Evolutionary conservation across 768 basidiomycete species (phyloP).

Genomic region (Suillus placidus): DNA sequence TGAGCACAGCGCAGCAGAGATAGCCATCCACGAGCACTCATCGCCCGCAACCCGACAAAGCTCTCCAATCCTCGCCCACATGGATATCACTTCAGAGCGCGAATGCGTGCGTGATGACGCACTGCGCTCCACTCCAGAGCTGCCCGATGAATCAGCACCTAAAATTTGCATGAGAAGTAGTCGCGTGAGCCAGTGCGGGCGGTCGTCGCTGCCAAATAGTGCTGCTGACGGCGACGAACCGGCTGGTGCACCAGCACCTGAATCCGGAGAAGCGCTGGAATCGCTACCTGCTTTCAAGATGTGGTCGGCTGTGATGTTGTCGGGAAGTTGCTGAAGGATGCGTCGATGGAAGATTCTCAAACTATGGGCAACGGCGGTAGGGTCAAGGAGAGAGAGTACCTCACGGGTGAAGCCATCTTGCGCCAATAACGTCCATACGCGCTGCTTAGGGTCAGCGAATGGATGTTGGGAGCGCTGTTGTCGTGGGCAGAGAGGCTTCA

Average conservation of each 20-base stretch:
- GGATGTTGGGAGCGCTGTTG: slow-evolving; percentile 27
- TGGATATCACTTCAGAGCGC: slow-evolving; percentile 70
- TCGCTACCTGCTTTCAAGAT: slow-evolving; percentile 38
- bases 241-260: slow-evolving; percentile 10
- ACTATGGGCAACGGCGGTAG: slow-evolving; percentile 61
- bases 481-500: slow-evolving; percentile 27
- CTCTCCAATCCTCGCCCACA: slow-evolving; percentile 77
- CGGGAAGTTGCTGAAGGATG: slow-evolving; percentile 52
- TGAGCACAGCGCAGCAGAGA: slow-evolving; percentile 69
- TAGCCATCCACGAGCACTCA: slow-evolving; percentile 79
- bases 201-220: slow-evolving; percentile 69
- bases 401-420: slow-evolving; percentile 71
- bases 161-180: slow-evolving; percentile 72
- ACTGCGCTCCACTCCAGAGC: slow-evolving; percentile 32
- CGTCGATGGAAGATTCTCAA: slow-evolving; percentile 63
- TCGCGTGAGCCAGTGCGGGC: slow-evolving; percentile 82
- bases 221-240: slow-evolving; percentile 27
- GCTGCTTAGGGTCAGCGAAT: slow-evolving; percentile 27
- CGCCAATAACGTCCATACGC: slow-evolving; percentile 56
- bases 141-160: slow-evolving; percentile 53
- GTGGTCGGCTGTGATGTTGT: slow-evolving; percentile 52
- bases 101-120: slow-evolving; percentile 65
- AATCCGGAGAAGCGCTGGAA: slow-evolving; percentile 1
- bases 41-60: slow-evolving; percentile 72
- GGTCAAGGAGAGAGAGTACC: slow-evolving; percentile 64